phyloP scores from a whole-genome alignment of 2,329 filamentous ascomycete genomes.

The Alternaria burnsii region DNA sequence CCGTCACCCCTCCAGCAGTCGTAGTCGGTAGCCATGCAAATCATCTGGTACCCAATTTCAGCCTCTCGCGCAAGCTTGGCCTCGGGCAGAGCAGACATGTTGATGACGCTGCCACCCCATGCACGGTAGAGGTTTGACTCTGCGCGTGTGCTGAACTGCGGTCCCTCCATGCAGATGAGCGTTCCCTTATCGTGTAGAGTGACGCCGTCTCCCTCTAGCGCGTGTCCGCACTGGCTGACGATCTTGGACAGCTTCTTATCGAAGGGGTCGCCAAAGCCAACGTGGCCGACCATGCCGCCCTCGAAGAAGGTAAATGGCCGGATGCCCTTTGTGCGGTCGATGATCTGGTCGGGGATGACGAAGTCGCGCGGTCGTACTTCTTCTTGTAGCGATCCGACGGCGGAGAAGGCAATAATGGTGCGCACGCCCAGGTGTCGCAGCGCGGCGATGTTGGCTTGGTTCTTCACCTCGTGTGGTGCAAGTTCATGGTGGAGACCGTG shows the following conservation, averaged over 20 bases:
- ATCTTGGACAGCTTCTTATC: slow-evolving; percentile 79
- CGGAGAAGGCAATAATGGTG: slow-evolving; percentile 91
- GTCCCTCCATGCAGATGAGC: slow-evolving; percentile 97
- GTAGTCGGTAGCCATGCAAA: slow-evolving; percentile 99
- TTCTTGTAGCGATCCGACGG: slow-evolving; percentile 91
- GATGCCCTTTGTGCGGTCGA: slow-evolving; percentile 95
- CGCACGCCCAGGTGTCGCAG: slow-evolving; percentile 88
- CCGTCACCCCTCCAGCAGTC: slow-evolving; percentile 92
- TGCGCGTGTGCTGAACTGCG: slow-evolving; percentile 94
- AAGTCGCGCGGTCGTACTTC: slow-evolving; percentile 96
- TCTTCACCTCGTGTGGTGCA: slow-evolving; percentile 93
- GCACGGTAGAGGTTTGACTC: slow-evolving; percentile 94
- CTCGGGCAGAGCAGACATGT: slow-evolving; percentile 96
- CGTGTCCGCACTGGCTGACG: slow-evolving; percentile 78
- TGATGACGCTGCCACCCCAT: slow-evolving; percentile 95
- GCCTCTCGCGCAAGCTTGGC: slow-evolving; percentile 96
- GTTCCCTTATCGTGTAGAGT: slow-evolving; percentile 84
- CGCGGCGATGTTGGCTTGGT: slow-evolving; percentile 97
- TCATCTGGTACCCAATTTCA: slow-evolving; percentile 96
- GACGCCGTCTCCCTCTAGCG: slow-evolving; percentile 83
- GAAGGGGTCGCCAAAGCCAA: slow-evolving; percentile 96
- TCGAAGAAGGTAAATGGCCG: slow-evolving; percentile 97
- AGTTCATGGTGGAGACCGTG: slow-evolving; percentile 89
- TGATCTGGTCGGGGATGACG: slow-evolving; percentile 93
- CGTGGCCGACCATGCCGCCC: slow-evolving; percentile 88